Conservation (phyloP, 2,329 filamentous ascomycete species). For the Trematosphaeria pertusa region DNA sequence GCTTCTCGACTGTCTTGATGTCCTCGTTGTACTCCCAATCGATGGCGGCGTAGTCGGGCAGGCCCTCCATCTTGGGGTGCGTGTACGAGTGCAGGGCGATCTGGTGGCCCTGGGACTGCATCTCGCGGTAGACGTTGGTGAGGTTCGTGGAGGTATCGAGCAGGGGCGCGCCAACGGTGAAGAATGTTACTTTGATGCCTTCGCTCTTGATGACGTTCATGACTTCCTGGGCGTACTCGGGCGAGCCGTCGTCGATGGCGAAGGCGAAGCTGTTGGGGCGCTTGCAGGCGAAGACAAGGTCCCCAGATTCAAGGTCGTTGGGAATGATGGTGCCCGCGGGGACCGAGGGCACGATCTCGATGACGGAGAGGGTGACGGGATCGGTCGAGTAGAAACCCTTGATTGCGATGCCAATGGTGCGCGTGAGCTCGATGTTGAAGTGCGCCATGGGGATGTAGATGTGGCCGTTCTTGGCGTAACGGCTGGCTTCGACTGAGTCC, state of each 20-base stretch:
- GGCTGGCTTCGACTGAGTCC: constrained; percentile 69
- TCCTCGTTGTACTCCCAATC: constrained; percentile 69
- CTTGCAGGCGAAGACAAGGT: constrained; percentile 68
- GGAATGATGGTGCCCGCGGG: constrained; percentile 62
- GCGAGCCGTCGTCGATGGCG: constrained; percentile 73
- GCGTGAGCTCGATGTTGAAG: constrained; percentile 67
- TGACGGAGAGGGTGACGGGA: constrained; percentile 59
- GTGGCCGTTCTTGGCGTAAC: constrained; percentile 63
- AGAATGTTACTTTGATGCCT: constrained; percentile 72
- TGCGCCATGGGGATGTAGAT: constrained; percentile 73
- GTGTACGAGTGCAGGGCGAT: constrained; percentile 73
- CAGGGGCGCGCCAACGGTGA: constrained; percentile 71
- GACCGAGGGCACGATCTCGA: constrained; percentile 66
- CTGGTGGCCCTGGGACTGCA: constrained; percentile 69
- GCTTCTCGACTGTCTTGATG: constrained; percentile 55
- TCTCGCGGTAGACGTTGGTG: constrained; percentile 68
- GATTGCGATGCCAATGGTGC: constrained; percentile 66
- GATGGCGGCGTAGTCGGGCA: constrained; percentile 60
- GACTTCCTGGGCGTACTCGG: constrained; percentile 65
- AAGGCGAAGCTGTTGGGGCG: constrained; percentile 75
- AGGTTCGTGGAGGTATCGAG: constrained; percentile 66
- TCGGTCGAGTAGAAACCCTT: constrained; percentile 68
- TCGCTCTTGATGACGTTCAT: constrained; percentile 68
- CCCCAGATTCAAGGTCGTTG: constrained; percentile 66
- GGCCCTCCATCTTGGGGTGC: constrained; percentile 70